phyloP scores from a whole-genome alignment of 2,329 filamentous ascomycete genomes.

The Clonostachys rosea region DNA sequence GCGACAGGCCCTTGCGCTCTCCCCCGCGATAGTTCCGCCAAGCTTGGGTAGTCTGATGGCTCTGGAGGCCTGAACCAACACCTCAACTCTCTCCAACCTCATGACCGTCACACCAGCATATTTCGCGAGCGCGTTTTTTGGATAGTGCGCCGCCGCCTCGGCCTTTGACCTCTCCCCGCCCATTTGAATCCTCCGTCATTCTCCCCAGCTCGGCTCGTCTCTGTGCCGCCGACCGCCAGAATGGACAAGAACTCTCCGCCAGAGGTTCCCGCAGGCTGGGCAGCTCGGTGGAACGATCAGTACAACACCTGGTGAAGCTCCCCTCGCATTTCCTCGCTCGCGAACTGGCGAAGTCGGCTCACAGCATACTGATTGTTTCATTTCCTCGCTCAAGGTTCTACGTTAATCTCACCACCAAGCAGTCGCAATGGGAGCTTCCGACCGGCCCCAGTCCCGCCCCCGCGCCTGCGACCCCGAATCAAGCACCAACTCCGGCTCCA shows the following conservation, averaged over 20 bases:
- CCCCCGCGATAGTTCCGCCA: too few species aligned
- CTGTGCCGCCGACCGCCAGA: background rate
- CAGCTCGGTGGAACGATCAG: conserved; percentile 78
- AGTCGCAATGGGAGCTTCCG: conserved; percentile 87
- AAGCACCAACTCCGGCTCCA: too few species aligned
- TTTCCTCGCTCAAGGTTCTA: conserved; percentile 69
- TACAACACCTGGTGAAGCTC: conserved; percentile 75
- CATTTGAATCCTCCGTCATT: too few species aligned
- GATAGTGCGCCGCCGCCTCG: too few species aligned
- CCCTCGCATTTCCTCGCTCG: background rate
- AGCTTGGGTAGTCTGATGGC: too few species aligned
- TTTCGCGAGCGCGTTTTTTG: too few species aligned
- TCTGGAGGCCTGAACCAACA: too few species aligned
- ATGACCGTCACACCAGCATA: too few species aligned
- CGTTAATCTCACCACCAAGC: conserved; percentile 82
- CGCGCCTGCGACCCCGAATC: too few species aligned
- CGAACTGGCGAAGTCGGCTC: background rate
- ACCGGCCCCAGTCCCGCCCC: conserved; percentile 46
- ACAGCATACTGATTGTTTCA: background rate
- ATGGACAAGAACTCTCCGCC: background rate
- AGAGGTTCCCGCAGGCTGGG: conserved; percentile 66
- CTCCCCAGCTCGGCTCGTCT: background rate
- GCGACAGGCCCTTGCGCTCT: too few species aligned
- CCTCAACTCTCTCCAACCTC: too few species aligned
- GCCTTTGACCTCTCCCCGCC: too few species aligned